Evolutionary conservation across 805 yeast genomes (phyloP), one percentile per base, ranked within the genome.

Genomic region (Teunomyces barrocoloradensis): DNA sequence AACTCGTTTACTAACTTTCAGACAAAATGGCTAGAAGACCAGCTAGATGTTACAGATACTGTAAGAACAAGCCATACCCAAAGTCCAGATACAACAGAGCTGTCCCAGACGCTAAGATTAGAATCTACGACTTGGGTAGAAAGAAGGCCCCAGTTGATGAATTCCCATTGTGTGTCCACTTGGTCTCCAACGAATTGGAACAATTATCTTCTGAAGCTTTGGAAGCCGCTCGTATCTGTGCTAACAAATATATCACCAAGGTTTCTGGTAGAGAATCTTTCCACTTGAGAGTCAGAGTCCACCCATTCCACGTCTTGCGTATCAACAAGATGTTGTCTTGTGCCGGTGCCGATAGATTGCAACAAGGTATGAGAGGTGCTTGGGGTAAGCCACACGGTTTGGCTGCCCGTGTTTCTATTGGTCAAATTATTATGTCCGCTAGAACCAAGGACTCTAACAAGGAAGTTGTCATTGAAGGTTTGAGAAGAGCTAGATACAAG

Each of bases 341-440:
- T 85, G 99, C 99, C 82, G 99, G 99, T 89, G 99, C 99, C 76
- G 99, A 94, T 92, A 90, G 99, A 88, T 86, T 94, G 81, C 99
- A 94, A 84, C 98, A 94, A 83, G 99, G 99, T 91, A 94, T 94
- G 99, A 92, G 99, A 89, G 96, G 96, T 85, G 99, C 99, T 75
- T 94, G 98, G 98, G 99, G 99, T 90, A 94, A 94, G 84, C 99
- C 99, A 71, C 97, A 91, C 70, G 99, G 99, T 84, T 83, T 90
- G 71, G 99, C 98, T 68, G 99, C 99, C 69, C 90, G 99, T 79
- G 98, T 94, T 75, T 80, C 80, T 81, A 94, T 94, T 78, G 99
- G 99, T 73, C 99, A 94, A 83, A 85, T 94, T 75, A 84, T 94
- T 75, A 84, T 94, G 81, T 92, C 98, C 62, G 89, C 89, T 76